A percentile compares a stretch with the other conserved stretches of the same genome.
These are phyloP conservation scores for Wickerhamiella azymoides DNA, from an alignment of 805 yeast species.

Conservation along the genomic window DNA sequence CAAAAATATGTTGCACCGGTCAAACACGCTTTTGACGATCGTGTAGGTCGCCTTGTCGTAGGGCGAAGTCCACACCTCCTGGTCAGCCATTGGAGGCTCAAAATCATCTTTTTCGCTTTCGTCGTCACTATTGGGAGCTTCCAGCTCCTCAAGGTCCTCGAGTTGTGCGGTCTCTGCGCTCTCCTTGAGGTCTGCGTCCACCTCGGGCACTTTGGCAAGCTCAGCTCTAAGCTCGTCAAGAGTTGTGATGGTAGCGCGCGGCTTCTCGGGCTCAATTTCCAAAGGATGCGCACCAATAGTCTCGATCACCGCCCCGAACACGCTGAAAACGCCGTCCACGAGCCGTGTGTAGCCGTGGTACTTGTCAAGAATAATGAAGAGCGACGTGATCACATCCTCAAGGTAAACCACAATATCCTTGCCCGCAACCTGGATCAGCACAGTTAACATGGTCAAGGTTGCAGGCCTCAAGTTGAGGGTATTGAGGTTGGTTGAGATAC, in stretches of 20 bases:
- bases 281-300: background rate
- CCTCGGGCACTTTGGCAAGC: constrained; percentile 17
- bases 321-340: constrained; percentile 58
- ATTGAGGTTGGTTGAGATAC: constrained; percentile 56
- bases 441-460: constrained; percentile 52
- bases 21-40: constrained; percentile 45
- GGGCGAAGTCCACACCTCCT: constrained; percentile 48
- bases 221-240: constrained; percentile 17
- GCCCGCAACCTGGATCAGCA: constrained; percentile 61
- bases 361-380: constrained; percentile 65
- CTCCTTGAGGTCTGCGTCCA: constrained; percentile 21
- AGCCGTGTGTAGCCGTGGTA: constrained; percentile 70
- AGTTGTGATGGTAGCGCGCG: background rate
- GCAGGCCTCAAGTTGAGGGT: constrained; percentile 63
- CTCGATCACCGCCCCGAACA: constrained; percentile 31
- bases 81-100: constrained; percentile 25
- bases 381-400: constrained; percentile 57
- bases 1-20: constrained; percentile 54
- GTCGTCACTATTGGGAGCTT: constrained; percentile 9
- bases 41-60: constrained; percentile 48
- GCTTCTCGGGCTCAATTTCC: background rate
- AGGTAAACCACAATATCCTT: constrained; percentile 47
- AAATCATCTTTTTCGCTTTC: constrained; percentile 21
- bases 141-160: constrained; percentile 19
- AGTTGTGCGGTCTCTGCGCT: constrained; percentile 1